A percentile compares a stretch with the other conserved stretches of the same genome.
phyloP scores from a whole-genome alignment of 345 rosid species.

The Xanthoceras sorbifolium region DNA sequence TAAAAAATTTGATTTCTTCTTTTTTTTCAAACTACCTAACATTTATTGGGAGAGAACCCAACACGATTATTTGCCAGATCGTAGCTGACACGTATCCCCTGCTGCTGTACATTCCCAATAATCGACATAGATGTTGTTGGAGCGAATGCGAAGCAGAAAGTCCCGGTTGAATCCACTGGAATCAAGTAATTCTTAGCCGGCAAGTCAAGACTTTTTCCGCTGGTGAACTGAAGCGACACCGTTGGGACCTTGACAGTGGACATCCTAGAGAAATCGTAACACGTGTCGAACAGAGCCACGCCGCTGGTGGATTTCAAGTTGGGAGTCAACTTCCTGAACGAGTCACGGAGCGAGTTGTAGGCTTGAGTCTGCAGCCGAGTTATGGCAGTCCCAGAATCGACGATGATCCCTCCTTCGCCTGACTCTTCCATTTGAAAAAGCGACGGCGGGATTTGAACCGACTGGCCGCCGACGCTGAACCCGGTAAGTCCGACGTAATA shows the following conservation, averaged over 20 bases:
- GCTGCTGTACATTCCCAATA: constrained; percentile 96
- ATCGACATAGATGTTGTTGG: constrained; percentile 83
- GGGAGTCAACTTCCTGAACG: constrained; percentile 47
- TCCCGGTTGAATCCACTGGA: constrained; percentile 68
- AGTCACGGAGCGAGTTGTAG: constrained; percentile 73
- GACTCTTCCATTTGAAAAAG: constrained; percentile 63
- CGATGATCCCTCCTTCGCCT: constrained; percentile 78
- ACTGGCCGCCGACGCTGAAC: constrained; percentile 78
- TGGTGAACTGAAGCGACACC: constrained; percentile 66
- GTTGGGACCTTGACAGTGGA: constrained; percentile 74
- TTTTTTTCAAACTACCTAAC: constrained; percentile 28
- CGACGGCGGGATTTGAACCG: constrained; percentile 57
- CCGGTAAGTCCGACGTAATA: constrained; percentile 82
- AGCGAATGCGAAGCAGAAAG: constrained; percentile 93
- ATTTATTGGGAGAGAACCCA: constrained; percentile 65
- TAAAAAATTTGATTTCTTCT: not conserved
- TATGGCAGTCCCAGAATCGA: constrained; percentile 92
- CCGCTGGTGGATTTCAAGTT: constrained; percentile 43
- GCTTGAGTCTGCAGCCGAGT: constrained; percentile 83
- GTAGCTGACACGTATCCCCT: constrained; percentile 84
- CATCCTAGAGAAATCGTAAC: constrained; percentile 73
- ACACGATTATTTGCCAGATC: constrained; percentile 66
- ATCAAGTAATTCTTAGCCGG: constrained; percentile 86
- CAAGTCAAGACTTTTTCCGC: constrained; percentile 48
- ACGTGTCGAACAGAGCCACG: constrained; percentile 86